Conservation (phyloP, 768 basidiomycete genomes). For the Pluteus cervinus region DNA sequence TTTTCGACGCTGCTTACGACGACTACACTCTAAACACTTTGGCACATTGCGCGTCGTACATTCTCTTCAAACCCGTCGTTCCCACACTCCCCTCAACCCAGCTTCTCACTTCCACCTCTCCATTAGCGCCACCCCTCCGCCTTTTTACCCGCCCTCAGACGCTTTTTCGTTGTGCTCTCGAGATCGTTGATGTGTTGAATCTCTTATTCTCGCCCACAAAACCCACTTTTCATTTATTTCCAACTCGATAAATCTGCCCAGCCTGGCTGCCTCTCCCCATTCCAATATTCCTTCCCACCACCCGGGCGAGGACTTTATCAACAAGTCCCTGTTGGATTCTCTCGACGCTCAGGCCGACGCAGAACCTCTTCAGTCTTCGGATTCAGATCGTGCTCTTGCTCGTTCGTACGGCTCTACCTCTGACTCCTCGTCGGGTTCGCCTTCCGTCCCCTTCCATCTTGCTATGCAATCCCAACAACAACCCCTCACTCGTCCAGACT, state of each 20-base stretch:
- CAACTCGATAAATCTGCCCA: conserved; percentile 27
- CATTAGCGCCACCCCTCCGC: not conserved
- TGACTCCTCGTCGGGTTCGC: conserved; percentile 50
- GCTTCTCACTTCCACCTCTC: conserved; percentile 3
- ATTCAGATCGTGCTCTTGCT: conserved; percentile 43
- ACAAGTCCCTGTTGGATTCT: conserved; percentile 77
- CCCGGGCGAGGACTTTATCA: conserved; percentile 78
- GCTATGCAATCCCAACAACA: conserved; percentile 39
- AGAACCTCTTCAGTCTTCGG: conserved; percentile 54
- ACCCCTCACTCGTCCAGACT: conserved; percentile 40
- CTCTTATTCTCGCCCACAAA: conserved; percentile 11
- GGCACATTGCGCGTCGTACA: conserved; percentile 7
- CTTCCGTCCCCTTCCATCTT: conserved; percentile 49
- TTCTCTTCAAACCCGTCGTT: conserved; percentile 11
- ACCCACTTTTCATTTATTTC: conserved; percentile 12
- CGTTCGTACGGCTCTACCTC: conserved; percentile 44
- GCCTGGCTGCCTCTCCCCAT: conserved; percentile 44
- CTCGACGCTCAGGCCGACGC: conserved; percentile 82
- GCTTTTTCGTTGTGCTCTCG: conserved; percentile 10
- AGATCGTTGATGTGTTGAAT: conserved; percentile 26
- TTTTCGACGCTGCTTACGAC: conserved; percentile 19
- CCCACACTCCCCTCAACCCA: conserved; percentile 11
- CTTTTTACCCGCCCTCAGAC: conserved; percentile 5
- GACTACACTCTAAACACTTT: conserved; percentile 11
- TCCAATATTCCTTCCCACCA: conserved; percentile 33